These are phyloP conservation scores for Epichloe typhina DNA, from an alignment of 2,329 filamentous ascomycete species.

Conservation along the genomic window DNA sequence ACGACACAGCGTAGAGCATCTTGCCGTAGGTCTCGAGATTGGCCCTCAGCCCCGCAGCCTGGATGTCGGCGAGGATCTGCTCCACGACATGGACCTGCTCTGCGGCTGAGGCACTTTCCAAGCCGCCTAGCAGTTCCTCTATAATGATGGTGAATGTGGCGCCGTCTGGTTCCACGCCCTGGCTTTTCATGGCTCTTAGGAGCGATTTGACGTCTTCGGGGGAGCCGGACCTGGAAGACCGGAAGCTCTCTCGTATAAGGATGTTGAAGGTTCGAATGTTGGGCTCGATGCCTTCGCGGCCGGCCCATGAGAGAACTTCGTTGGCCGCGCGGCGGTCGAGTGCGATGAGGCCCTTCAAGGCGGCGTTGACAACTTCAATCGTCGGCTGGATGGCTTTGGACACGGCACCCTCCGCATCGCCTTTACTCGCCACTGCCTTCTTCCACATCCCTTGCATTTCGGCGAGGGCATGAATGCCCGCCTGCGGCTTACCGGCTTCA, in stretches of 20 bases:
- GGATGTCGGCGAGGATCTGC: conserved; percentile 44
- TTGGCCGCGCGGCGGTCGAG: conserved; percentile 35
- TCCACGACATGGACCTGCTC: conserved; percentile 41
- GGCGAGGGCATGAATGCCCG: conserved; percentile 49
- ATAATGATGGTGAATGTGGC: conserved; percentile 64
- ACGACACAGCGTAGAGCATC: conserved; percentile 44
- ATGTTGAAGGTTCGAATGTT: conserved; percentile 54
- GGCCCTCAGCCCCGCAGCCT: conserved; percentile 39
- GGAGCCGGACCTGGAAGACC: conserved; percentile 31
- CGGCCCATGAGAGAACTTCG: conserved; percentile 46
- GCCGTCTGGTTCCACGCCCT: conserved; percentile 45
- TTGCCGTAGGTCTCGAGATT: conserved; percentile 55
- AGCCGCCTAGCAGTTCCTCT: conserved; percentile 37
- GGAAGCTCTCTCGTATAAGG: conserved; percentile 48
- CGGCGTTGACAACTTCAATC: conserved; percentile 56
- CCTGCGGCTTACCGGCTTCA: conserved; percentile 34
- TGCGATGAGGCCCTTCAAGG: conserved; percentile 48
- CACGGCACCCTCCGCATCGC: conserved; percentile 11
- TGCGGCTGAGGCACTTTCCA: conserved; percentile 25
- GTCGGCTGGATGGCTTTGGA: conserved; percentile 41
- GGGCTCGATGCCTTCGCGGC: conserved; percentile 38
- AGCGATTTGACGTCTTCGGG: conserved; percentile 36
- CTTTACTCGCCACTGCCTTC: conserved; percentile 17
- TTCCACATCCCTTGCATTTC: conserved; percentile 54
- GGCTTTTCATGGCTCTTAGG: conserved; percentile 44